Percentiles rank a stretch among this genome's conserved stretches.
Evolutionary conservation across 2,329 filamentous ascomycete species (phyloP).

Genomic region (Paecilomyces sp.): DNA sequence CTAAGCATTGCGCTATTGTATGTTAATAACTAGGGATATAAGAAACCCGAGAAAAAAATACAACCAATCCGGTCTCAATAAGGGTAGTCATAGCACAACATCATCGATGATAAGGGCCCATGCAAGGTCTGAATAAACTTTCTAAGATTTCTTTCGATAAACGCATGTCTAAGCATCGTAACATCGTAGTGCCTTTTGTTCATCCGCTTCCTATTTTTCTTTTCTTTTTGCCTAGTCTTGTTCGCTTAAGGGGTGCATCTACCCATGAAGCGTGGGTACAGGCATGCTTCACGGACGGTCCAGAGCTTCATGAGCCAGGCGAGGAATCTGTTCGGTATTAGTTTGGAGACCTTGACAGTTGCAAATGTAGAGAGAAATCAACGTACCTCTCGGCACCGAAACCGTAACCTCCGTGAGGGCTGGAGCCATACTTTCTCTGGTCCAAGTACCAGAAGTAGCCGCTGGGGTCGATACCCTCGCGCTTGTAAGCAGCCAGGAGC

Average conservation of each 20-base stretch:
- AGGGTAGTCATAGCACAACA: not conserved
- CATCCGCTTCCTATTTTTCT: not conserved
- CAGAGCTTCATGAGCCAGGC: not conserved
- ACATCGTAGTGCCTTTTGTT: not conserved
- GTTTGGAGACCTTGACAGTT: not conserved
- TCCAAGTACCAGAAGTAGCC: constrained; percentile 99
- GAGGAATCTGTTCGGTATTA: not conserved
- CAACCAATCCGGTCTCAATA: not conserved
- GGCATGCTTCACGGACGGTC: not conserved
- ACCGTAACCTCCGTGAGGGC: not conserved
- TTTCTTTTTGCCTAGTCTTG: not conserved
- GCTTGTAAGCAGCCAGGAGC: constrained; percentile 78
- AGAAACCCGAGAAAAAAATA: not conserved
- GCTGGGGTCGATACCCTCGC: constrained; percentile 74
- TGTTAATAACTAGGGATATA: not conserved
- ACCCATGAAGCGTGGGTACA: not conserved
- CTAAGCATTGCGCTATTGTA: not conserved
- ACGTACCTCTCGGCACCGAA: not conserved
- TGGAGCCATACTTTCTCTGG: constrained; percentile 67
- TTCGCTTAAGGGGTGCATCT: not conserved
- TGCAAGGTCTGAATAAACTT: not conserved
- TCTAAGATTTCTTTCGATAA: constrained; percentile 1
- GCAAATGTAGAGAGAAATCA: not conserved
- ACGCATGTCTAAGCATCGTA: not conserved
- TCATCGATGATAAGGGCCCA: constrained; percentile 9